A percentile compares a stretch with the other conserved stretches of the same genome.
These are phyloP conservation scores for Fomitopsis serialis DNA, from an alignment of 768 basidiomycete species.

Conservation along the genomic window DNA sequence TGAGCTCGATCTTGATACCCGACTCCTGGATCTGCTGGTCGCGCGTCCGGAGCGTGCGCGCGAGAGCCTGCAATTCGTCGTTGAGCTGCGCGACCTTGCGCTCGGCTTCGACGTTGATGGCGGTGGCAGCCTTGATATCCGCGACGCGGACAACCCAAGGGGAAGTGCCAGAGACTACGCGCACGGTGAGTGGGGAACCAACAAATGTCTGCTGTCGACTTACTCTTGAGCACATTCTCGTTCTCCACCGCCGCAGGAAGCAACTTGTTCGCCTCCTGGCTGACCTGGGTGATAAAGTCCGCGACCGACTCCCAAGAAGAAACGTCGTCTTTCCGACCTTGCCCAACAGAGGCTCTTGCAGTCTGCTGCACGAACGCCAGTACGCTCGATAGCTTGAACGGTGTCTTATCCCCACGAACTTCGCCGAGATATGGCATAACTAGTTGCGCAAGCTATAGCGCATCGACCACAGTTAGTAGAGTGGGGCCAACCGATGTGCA, in stretches of 20 bases:
- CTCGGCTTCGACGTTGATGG: conserved; percentile 90
- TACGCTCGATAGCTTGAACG: conserved; percentile 73
- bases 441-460: conserved; percentile 76
- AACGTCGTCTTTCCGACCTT: conserved; percentile 56
- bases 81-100: conserved; percentile 78
- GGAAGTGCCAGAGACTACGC: conserved; percentile 60
- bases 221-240: conserved; percentile 78
- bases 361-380: conserved; percentile 70
- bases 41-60: conserved; percentile 78
- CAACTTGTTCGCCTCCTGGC: conserved; percentile 64
- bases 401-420: conserved; percentile 66
- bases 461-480: neutral
- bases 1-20: conserved; percentile 87
- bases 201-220: conserved; percentile 21
- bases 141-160: conserved; percentile 85
- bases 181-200: neutral
- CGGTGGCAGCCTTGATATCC: conserved; percentile 76
- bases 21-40: conserved; percentile 90
- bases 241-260: conserved; percentile 67
- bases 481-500: too few relatives aligned
- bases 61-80: conserved; percentile 86
- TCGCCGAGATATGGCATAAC: conserved; percentile 85
- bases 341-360: conserved; percentile 64
- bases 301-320: conserved; percentile 78
- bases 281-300: conserved; percentile 61